Evolutionary conservation across 495 filamentous ascomycete genomes (phyloP).

Genomic region (Staphylotrichum longicolle): DNA sequence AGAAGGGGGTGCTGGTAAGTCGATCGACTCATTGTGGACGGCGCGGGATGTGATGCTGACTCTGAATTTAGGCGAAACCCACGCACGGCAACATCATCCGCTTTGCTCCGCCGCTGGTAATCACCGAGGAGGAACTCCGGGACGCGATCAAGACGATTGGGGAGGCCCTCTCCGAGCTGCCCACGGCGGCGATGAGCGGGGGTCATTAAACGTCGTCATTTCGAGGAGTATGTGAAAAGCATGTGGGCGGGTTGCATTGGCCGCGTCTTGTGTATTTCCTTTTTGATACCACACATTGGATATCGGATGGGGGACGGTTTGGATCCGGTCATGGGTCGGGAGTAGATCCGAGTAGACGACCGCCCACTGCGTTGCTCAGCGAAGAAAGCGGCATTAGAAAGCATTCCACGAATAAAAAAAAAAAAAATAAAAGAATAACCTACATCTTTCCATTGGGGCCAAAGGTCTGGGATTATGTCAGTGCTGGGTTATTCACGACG

Average conservation of each 20-base stretch:
- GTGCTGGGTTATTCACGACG: too few species aligned
- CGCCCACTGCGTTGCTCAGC: too few species aligned
- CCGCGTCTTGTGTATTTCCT: neutral
- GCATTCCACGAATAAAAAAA: too few species aligned
- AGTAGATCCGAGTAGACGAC: neutral
- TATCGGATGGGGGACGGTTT: neutral
- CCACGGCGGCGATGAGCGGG: conserved; percentile 36
- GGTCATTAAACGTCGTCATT: conserved; percentile 21
- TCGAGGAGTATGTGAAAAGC: neutral
- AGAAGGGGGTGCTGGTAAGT: conserved; percentile 86
- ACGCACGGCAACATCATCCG: conserved; percentile 98
- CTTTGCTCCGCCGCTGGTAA: conserved; percentile 84
- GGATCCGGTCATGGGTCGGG: neutral
- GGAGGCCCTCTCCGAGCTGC: conserved; percentile 67
- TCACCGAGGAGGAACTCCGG: conserved; percentile 81
- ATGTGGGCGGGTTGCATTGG: neutral
- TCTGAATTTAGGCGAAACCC: conserved; percentile 74
- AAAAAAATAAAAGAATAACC: too few species aligned
- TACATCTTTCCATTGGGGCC: too few species aligned
- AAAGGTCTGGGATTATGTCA: too few species aligned
- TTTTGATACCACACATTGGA: conserved; percentile 20
- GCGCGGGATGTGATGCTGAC: conserved; percentile 1
- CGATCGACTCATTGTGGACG: neutral
- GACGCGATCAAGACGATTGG: conserved; percentile 70
- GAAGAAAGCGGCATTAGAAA: too few species aligned